Base-by-base conservation (phyloP, 345 rosid species). In the Eutrema heterophyllum region DNA sequence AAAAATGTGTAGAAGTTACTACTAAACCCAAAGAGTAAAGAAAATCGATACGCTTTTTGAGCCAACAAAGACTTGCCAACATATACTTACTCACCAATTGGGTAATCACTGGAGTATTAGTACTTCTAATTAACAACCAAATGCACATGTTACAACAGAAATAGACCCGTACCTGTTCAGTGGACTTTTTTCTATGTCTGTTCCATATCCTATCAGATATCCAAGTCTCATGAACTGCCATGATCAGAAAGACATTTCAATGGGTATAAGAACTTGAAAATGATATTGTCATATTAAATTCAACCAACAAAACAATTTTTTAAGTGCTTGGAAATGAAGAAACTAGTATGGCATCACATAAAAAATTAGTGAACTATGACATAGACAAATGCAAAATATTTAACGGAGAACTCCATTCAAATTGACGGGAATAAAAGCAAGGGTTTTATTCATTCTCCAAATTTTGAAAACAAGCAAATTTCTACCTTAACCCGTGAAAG, bases 221-320 rank as follows among this genome's bases (percentile, higher is more conserved):
- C 97, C 97, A 63, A 95, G 92, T 84, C 99, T 87, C 92, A 88
- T 84, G 84, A 92, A 95, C 99, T 95, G 93, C 81, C 83, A 87
- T 27, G 75, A 72, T 18, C 54, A 79, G 24, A 67, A 71, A 49
- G 43, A 35, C 48, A 79, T 36, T 74, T 80, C 71, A 76, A 49
- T 54, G 30, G 60, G 68, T 27, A 30, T 26, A 66, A 45, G 41
- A 59, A 67, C 71, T 50, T 56, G 54, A 63, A 55, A 11, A 68
- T 9, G 14, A 36, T 29, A 30, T 1, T 48, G 5, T 61, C 54
- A 32, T 24, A 59, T 51, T 7, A 41, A n/a, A 12, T 50, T 32
- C 58, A 45, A 30, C 74, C 51, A 44, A 62, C 63, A 50, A 75
- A 74, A 21, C 32, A 59, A 50, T 16, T 18, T 29, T 40, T 33